Conservation (phyloP, 768 basidiomycete species). For the Ephemerocybe angulata region DNA sequence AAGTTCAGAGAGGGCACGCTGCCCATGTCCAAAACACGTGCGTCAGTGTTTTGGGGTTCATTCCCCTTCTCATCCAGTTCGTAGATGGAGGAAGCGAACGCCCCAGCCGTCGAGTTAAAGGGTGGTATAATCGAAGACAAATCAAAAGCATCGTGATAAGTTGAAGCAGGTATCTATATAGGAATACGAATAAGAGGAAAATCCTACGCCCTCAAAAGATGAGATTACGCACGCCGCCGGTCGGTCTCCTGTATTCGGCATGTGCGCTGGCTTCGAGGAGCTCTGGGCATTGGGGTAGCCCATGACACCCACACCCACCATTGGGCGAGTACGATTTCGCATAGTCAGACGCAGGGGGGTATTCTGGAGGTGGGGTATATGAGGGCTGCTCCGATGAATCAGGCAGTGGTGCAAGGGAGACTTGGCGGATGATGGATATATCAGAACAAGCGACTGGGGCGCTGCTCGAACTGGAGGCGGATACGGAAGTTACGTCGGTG, state of each 20-base stretch:
- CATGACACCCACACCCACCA: slow-evolving; percentile 29
- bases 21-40: slow-evolving; percentile 29
- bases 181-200: slow-evolving; percentile 1
- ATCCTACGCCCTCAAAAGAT: slow-evolving; percentile 5
- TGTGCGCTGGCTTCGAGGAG: slow-evolving; percentile 16
- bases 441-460: neutral
- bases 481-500: neutral
- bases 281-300: slow-evolving; percentile 25
- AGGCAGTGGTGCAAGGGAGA: slow-evolving; percentile 5
- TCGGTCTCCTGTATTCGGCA: slow-evolving; percentile 16
- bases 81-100: slow-evolving; percentile 19
- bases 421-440: neutral
- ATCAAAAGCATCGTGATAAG: slow-evolving; percentile 17
- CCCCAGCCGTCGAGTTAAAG: slow-evolving; percentile 10
- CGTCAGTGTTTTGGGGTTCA: slow-evolving; percentile 18
- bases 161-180: slow-evolving; percentile 16
- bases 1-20: slow-evolving; percentile 63
- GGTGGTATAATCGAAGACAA: slow-evolving; percentile 17
- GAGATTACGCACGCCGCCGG: slow-evolving; percentile 16
- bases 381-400: neutral
- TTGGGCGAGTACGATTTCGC: slow-evolving; percentile 16
- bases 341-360: slow-evolving; percentile 12
- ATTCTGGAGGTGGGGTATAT: neutral
- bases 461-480: neutral
- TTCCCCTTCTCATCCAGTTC: slow-evolving; percentile 28